Base-by-base conservation (phyloP, 2,329 filamentous ascomycete species). In the Calonectria pteridis region DNA sequence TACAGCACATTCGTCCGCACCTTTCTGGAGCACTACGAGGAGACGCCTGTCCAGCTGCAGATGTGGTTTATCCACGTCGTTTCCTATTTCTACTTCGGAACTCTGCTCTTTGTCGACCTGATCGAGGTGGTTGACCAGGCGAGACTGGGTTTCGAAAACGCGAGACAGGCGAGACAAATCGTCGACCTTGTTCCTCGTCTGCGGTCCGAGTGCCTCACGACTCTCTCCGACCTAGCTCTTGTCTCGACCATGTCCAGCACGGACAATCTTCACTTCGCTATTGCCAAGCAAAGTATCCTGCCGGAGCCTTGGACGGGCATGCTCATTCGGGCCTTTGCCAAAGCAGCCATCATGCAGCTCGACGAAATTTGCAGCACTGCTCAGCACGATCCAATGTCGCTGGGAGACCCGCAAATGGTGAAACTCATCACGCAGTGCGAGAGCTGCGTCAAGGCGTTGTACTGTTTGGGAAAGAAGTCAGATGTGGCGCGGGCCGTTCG, bases 231-330 rank as follows among this genome's bases (percentile, higher is more conserved):
- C 43, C 82, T 91, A 9, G 89, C 88, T 0, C 83, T 84, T 50
- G 86, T 86, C 29, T 87, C 86, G 0, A 86, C 86, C 51, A 84
- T 82, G 6, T 82, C 82, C 5, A 78, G 75, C 53, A 76, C 75
- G 53, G 74, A 77, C 2, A 86, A 87, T 29, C 88, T 90, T 66
- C 89, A 91, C 77, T 87, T 88, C 69, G 89, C 89, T 0, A 84
- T 91, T 31, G 88, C 86, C 53, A 85, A 90, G 72, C 89, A 88
- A 3, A 87, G 89, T 1, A 84, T 92, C n/a, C 77, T 92, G 68
- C 91, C 89, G 0, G 90, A 92, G 76, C 90, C 90, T 3, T 92
- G 90, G 90, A 91, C 89, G 1, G 86, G 88, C 37, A 86, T 91
- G 3, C 81, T 91, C 31, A 87, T 91, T 55, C 84, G 88, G 28